Evolutionary conservation across 2,329 filamentous ascomycete species (phyloP).

Genomic region (Laburnicola sp.): DNA sequence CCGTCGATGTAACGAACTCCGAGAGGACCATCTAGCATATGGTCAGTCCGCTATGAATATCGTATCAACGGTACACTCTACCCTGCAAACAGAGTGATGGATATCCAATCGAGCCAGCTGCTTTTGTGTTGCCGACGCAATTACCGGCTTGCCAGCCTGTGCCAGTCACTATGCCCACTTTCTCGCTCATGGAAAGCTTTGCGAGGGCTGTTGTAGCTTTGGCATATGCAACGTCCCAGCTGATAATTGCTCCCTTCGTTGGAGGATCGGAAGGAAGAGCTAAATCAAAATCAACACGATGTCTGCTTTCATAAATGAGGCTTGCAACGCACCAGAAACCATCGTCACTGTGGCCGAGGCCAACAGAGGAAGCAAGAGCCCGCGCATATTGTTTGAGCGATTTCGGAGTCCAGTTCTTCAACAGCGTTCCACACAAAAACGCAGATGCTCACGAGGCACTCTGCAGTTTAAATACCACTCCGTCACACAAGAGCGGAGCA

Average conservation of each 20-base stretch:
- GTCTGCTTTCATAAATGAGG: neutral
- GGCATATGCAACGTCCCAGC: constrained; percentile 46
- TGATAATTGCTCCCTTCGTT: constrained; percentile 30
- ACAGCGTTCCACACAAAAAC: constrained; percentile 5
- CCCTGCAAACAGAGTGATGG: constrained; percentile 47
- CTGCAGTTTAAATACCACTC: constrained; percentile 28
- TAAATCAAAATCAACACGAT: constrained; percentile 13
- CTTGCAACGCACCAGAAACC: constrained; percentile 21
- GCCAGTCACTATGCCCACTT: constrained; percentile 46
- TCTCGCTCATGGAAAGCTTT: constrained; percentile 46
- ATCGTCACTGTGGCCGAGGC: constrained; percentile 26
- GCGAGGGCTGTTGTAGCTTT: constrained; percentile 47
- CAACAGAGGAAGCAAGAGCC: constrained; percentile 27
- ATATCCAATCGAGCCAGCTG: constrained; percentile 40
- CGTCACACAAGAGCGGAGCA: constrained; percentile 13
- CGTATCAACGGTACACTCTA: constrained; percentile 8
- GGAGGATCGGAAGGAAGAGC: constrained; percentile 25
- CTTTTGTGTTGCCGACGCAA: constrained; percentile 44
- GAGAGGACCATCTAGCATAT: constrained; percentile 38
- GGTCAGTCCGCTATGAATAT: constrained; percentile 6
- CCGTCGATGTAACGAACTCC: constrained; percentile 45
- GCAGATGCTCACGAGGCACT: constrained; percentile 5
- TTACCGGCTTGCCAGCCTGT: constrained; percentile 39
- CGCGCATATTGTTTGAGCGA: constrained; percentile 28
- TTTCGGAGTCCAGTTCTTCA: neutral